Evolutionary conservation across 108 stramenopile genomes (phyloP), one percentile per base, ranked within the genome.

Genomic region (Cyclotella sp.): DNA sequence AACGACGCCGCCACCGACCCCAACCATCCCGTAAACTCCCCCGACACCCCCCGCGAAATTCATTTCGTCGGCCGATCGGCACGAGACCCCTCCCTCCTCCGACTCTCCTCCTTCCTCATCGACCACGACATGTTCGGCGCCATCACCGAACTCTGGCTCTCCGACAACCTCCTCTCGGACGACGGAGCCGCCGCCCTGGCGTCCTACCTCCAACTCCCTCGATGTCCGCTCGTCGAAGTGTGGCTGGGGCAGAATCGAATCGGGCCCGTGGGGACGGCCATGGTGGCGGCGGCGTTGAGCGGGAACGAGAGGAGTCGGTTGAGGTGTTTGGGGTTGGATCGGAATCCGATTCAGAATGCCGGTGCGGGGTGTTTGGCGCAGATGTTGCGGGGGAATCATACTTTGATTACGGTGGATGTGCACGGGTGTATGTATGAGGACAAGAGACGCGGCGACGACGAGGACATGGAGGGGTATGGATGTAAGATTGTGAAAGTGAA

Each of bases 211-310:
- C 58, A 82, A 58, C 45, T 68, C 3, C 74, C 81, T 53, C 62
- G 65, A 9, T 82, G 81, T 68, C 68, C 74, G 10, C 39, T 82
- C n/a, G 67, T 69, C 28, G 81, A 82, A 66, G 26, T 82, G 11
- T 82, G 81, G 81, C 21, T 82, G 53, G 81, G 81, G 11, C 61
- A 82, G 9, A 82, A 82, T 59, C 41, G 52, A 26, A 75, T 82
- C 22, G 81, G 81, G 28, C 74, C 81, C 0, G 63, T 58, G 14
- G 81, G 81, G 0, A 64, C 69, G 26, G 74, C 74, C 2, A 28
- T 75, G 19, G 59, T 82, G 3, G 46, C 81, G 21, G 81, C 81
- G 6, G 69, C 74, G 12, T 57, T 81, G 62, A 66, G 64, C 30
- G 45, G 49, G 0, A 82, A 82, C 44, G 28, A 29, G 40, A 71